Evolutionary conservation across 2,329 filamentous ascomycete species (phyloP).

Genomic region (Ploettnerulaceae sp.): DNA sequence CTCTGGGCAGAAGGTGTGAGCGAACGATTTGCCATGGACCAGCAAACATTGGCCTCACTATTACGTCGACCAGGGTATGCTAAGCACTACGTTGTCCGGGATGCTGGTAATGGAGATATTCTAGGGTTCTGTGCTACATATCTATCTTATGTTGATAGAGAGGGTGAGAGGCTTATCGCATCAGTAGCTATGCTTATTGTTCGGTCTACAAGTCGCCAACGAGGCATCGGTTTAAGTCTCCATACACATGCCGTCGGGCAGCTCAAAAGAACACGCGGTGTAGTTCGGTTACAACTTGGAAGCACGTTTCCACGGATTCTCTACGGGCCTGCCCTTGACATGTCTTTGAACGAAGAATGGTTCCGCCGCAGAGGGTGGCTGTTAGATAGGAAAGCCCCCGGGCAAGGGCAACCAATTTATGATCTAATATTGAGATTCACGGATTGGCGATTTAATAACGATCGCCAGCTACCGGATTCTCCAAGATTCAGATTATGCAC

Average conservation of each 20-base stretch:
- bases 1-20: constrained; percentile 29
- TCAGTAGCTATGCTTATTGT: constrained; percentile 53
- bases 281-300: constrained; percentile 51
- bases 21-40: constrained; percentile 42
- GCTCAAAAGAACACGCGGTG: constrained; percentile 46
- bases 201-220: constrained; percentile 41
- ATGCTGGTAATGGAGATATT: constrained; percentile 40
- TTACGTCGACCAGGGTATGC: constrained; percentile 51
- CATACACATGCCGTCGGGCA: constrained; percentile 47
- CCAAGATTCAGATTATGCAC: constrained; percentile 32
- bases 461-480: constrained; percentile 33
- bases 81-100: constrained; percentile 52
- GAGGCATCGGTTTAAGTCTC: constrained; percentile 49
- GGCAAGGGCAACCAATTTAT: constrained; percentile 45
- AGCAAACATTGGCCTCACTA: constrained; percentile 40
- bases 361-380: constrained; percentile 51
- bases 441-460: constrained; percentile 37
- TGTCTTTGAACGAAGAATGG: constrained; percentile 42
- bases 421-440: constrained; percentile 52
- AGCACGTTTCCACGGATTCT: constrained; percentile 55
- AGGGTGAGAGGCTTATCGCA: constrained; percentile 48
- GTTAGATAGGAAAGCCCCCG: constrained; percentile 41
- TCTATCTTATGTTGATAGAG: constrained; percentile 51
- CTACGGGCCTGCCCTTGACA: constrained; percentile 46
- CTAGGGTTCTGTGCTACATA: constrained; percentile 58